Percentiles rank a stretch among this genome's conserved stretches.
These are phyloP conservation scores for Alternaria sp. DNA, from an alignment of 2,329 filamentous ascomycete species.

Conservation along the genomic window DNA sequence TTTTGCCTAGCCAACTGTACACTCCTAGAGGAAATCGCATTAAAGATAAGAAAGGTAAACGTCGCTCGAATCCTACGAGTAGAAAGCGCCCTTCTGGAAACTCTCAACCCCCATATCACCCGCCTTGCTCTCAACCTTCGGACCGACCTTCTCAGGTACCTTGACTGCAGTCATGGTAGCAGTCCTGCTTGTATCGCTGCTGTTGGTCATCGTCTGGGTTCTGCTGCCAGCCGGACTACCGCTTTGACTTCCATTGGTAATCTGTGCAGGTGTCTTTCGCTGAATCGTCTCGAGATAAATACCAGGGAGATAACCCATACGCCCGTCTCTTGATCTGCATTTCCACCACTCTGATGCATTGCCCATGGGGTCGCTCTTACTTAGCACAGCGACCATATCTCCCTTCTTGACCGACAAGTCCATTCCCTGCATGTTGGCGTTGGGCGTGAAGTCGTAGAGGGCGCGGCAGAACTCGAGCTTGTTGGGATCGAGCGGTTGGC, in stretches of 20 bases:
- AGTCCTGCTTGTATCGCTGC: slow-evolving; percentile 50
- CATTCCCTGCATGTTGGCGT: slow-evolving; percentile 73
- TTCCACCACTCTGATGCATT: slow-evolving; percentile 97
- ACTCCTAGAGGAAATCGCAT: slow-evolving; percentile 8
- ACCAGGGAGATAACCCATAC: slow-evolving; percentile 89
- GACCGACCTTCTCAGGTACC: slow-evolving; percentile 53
- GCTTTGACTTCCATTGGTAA: slow-evolving; percentile 53
- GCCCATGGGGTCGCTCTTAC: slow-evolving; percentile 90
- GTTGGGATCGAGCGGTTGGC: slow-evolving; percentile 75
- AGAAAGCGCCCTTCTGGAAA: slow-evolving; percentile 76
- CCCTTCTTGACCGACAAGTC: slow-evolving; percentile 94
- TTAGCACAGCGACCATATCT: slow-evolving; percentile 91
- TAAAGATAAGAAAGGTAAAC: slow-evolving; percentile 14
- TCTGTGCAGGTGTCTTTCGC: slow-evolving; percentile 59
- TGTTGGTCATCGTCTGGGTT: slow-evolving; percentile 65
- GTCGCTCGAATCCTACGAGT: slow-evolving; percentile 59
- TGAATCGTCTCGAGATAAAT: slow-evolving; percentile 86
- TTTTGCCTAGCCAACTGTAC: slow-evolving; percentile 35
- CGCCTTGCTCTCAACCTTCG: slow-evolving; percentile 65
- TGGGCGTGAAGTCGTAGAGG: slow-evolving; percentile 91
- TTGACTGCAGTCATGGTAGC: slow-evolving; percentile 57
- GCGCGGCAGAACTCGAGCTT: slow-evolving; percentile 97
- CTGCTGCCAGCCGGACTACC: slow-evolving; percentile 58
- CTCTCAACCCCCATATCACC: slow-evolving; percentile 73
- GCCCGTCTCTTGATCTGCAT: slow-evolving; percentile 87